These are phyloP conservation scores for Oryza officinalis DNA, from an alignment of 176 grass and related monocot genomes.

Conservation along the genomic window DNA sequence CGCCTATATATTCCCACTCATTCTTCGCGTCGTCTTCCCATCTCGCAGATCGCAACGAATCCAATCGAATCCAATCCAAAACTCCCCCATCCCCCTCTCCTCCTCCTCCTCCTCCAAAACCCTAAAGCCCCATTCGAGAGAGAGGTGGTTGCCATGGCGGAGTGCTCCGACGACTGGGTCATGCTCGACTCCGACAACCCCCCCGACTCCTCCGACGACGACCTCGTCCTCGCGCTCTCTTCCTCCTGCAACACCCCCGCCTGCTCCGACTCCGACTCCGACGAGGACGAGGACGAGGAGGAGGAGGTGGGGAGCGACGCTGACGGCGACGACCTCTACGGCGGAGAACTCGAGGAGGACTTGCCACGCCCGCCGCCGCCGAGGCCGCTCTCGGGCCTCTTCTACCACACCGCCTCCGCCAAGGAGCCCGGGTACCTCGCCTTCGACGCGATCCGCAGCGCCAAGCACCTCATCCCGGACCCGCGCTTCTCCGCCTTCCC, in stretches of 20 bases:
- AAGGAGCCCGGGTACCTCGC: constrained; percentile 22
- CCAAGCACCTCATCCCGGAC: constrained; percentile 43
- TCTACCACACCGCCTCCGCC: constrained; percentile 28
- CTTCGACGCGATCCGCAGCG: constrained; percentile 20
- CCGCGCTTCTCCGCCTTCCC: constrained; percentile 35
- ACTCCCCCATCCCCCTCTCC: too few relatives aligned
- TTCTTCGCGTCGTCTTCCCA: neutral
- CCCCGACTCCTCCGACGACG: neutral
- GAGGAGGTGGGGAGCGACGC: neutral
- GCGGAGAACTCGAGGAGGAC: neutral
- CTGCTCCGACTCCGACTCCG: neutral
- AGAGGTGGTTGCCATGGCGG: neutral
- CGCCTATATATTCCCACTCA: neutral
- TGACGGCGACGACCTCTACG: neutral
- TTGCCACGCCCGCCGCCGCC: accelerated
- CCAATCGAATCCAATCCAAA: neutral
- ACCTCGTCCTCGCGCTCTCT: neutral
- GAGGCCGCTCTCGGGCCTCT: constrained; percentile 36
- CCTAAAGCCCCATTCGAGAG: neutral
- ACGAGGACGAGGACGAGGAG: neutral
- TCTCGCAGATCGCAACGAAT: neutral
- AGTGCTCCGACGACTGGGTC: constrained; percentile 34
- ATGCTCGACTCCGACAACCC: neutral
- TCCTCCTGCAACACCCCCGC: neutral
- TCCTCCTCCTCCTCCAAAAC: neutral